These are phyloP conservation scores for Sisymbrium irio DNA, from an alignment of 345 rosid species.

Conservation along the genomic window DNA sequence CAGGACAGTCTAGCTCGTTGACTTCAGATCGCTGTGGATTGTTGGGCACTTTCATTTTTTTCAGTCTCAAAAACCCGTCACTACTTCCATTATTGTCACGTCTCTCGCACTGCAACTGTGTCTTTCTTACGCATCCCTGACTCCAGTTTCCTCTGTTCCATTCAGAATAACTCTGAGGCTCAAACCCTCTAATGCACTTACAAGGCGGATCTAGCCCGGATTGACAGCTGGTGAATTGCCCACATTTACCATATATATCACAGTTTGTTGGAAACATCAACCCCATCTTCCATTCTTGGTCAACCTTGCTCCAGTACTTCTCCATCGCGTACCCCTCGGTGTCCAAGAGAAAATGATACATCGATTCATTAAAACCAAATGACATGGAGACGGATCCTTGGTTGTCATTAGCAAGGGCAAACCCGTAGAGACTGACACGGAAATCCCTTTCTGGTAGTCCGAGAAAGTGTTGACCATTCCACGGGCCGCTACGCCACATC, in stretches of 20 bases:
- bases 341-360: conserved; percentile 10
- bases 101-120: conserved; percentile 30
- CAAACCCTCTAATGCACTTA: conserved; percentile 51
- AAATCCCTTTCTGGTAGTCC: conserved; percentile 25
- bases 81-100: conserved; percentile 18
- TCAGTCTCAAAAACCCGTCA: conserved; percentile 43
- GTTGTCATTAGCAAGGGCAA: conserved; percentile 5
- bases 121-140: conserved; percentile 46
- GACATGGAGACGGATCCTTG: conserved; percentile 23
- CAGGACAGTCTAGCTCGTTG: conserved; percentile 33
- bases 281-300: conserved; percentile 11
- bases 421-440: conserved; percentile 22
- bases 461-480: conserved; percentile 44
- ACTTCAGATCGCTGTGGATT: conserved; percentile 25
- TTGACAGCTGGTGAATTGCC: conserved; percentile 49
- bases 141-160: conserved; percentile 48
- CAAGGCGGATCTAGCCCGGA: conserved; percentile 36
- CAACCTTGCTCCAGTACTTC: conserved; percentile 1
- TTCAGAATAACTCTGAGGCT: conserved; percentile 35
- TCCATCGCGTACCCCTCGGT: conserved; percentile 21
- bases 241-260: conserved; percentile 47
- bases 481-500: conserved; percentile 55
- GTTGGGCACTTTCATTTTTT: conserved; percentile 44
- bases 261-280: conserved; percentile 10
- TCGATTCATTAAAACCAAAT: not conserved